Base-by-base conservation (phyloP, 305 asterid genomes). In the Solanum chacoense region DNA sequence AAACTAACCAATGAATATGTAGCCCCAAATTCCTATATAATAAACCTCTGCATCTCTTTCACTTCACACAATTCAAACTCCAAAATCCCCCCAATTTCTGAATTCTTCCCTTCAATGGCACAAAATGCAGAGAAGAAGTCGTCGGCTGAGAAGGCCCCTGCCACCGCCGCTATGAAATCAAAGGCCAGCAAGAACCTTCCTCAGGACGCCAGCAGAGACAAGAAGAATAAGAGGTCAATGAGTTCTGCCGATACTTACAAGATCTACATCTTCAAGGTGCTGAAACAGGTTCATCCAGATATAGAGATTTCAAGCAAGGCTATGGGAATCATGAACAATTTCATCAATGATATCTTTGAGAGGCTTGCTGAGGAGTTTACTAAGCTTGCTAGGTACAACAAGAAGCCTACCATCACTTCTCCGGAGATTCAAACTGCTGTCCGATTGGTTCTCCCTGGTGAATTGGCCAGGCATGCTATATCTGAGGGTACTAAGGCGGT, bases 221-320 rank as follows among this genome's bases (percentile, higher is more conserved):
- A 85, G 85, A 89, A 89, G 88, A 89, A 85, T 85, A 85, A 89
- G 90, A 89, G 10, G 42, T 9, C 31, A 6, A 88, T 84, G 88
- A 88, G 85, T 67, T 81, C 67, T 36, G 22, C 12, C 4, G 88
- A 88, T 20, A 88, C 88, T 18, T 63, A 63, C 28, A 63, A 63
- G 72, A 63, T 9, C 72, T 63, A 63, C 29, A 63, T 22, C 13
- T 63, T 22, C 29, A 63, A 63, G 29, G 13, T 63, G 72, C 72
- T 63, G 72, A 63, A 63, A 63, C 3, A 63, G 13, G 29, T 63
- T 63, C 28, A 9, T 63, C 72, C 3, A 63, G 7, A 63, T 22
- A n/a, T 9, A 10, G 72, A 4, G 29, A 9, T 22, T 63, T 63
- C 29, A 63, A 63, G 72, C 72, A 63, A 63, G 72, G 72, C 29